Evolutionary conservation across 495 filamentous ascomycete species (phyloP).

Genomic region (Penicillium ochrochloron): DNA sequence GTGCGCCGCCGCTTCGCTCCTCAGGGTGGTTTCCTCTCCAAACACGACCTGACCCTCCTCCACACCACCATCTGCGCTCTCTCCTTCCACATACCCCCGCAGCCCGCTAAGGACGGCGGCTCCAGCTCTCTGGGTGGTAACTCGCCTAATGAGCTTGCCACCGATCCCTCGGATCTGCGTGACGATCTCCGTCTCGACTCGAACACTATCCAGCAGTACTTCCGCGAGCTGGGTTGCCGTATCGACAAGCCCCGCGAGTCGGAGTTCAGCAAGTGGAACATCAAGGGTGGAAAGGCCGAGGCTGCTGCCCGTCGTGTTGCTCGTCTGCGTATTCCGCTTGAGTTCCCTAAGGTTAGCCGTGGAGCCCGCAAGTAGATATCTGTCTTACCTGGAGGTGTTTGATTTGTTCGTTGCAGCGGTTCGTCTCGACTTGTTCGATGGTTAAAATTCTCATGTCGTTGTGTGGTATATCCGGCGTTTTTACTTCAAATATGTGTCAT

Average conservation of each 20-base stretch:
- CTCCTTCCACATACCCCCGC: constrained; percentile 56
- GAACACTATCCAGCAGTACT: constrained; percentile 63
- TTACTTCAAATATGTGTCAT: constrained; percentile 12
- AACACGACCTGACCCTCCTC: constrained; percentile 65
- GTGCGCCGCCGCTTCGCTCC: constrained; percentile 73
- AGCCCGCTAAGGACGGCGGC: constrained; percentile 47
- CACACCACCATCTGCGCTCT: constrained; percentile 72
- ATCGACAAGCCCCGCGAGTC: constrained; percentile 47
- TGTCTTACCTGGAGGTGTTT: constrained; percentile 12
- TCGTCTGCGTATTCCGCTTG: constrained; percentile 74
- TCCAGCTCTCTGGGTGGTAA: constrained; percentile 51
- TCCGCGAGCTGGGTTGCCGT: constrained; percentile 79
- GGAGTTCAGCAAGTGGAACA: constrained; percentile 47
- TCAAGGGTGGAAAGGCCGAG: constrained; percentile 63
- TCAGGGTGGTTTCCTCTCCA: constrained; percentile 56
- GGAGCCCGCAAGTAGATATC: constrained; percentile 37
- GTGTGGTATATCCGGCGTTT: constrained; percentile 36
- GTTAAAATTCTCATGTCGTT: constrained; percentile 15
- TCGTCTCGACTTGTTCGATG: constrained; percentile 15
- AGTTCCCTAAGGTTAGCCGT: constrained; percentile 72
- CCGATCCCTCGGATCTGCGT: constrained; percentile 74
- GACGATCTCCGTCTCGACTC: constrained; percentile 80
- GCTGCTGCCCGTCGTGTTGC: constrained; percentile 65
- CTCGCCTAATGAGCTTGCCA: constrained; percentile 75
- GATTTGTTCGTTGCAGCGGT: constrained; percentile 11